Evolutionary conservation across 2,329 filamentous ascomycete genomes (phyloP), one percentile per base, ranked within the genome.

Genomic region (Fusarium chuoi): DNA sequence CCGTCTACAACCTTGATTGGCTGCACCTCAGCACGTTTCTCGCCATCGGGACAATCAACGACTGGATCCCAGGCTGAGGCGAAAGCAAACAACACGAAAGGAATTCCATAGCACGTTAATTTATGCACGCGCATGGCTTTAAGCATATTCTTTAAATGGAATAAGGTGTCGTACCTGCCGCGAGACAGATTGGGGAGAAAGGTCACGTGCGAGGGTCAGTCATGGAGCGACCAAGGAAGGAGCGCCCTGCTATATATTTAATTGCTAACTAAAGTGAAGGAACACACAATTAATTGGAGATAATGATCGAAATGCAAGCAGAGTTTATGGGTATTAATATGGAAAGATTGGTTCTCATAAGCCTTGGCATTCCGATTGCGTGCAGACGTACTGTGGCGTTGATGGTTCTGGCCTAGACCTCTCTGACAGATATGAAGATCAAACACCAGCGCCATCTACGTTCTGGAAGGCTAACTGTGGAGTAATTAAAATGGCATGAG

Each of bases 1-100:
- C 65, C 65, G 8, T 68, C 52, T 7, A 68, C 49, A 11, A 68
- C 33, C 13, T 44, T n/a, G 9, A 68, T 56, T 24, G 65, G 65
- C 18, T 68, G 65, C 1, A 62, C 12, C 12, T 68, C 38, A 8
- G 67, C 30, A 13, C 60, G 33, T 24, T 28, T 68, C 42, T 56
- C 42, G 9, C 65, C 65, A 35, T 54, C 26, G 0, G 36, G 39
- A 2, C 65, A 68, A 12, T 67, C 64, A 38, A 49, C 35, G 7
- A 60, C 33, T 2, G 65, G 52, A 15, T 65, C 39, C 33, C 51
- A 60, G 22, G 62, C 51, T 51, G 24, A 36, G 1, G 22, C 39
- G 26, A 33, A 7, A 18, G 64, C 41, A 24, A 69, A 17, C 2
- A 51, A 49, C 0, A 39, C 18, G 7, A 63, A 28, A 22, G 51